Percentiles rank a stretch among this genome's conserved stretches.
phyloP scores from a whole-genome alignment of 495 filamentous ascomycete genomes.

The Xylaria cubensis region DNA sequence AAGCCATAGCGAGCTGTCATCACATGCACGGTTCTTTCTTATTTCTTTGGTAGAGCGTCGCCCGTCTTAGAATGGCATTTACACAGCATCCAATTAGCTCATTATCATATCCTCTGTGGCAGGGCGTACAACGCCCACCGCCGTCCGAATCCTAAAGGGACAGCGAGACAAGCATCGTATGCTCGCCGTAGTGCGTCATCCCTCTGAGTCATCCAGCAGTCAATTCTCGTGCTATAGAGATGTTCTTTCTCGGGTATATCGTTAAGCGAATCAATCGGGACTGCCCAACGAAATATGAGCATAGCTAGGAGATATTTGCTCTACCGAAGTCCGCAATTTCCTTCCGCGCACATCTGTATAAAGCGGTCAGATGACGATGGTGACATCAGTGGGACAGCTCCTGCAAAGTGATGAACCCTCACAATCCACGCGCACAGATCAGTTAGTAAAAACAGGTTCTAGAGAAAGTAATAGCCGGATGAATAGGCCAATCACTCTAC shows the following conservation, averaged over 20 bases:
- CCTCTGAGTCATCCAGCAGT: not conserved
- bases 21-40: constrained; percentile 3
- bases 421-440: not conserved
- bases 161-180: not conserved
- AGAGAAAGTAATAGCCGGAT: not conserved
- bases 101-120: not conserved
- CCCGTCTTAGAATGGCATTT: not conserved
- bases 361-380: not conserved
- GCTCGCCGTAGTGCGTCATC: not conserved
- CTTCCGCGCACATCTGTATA: not conserved
- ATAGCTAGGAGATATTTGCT: not conserved
- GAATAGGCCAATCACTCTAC: not conserved
- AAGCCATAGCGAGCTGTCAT: not conserved
- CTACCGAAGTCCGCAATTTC: not conserved
- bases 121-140: not conserved
- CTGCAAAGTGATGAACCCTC: not conserved
- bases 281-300: not conserved
- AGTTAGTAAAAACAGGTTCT: not conserved
- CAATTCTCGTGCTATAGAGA: no score
- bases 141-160: not conserved
- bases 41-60: not conserved
- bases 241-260: not conserved
- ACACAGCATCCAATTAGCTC: not conserved
- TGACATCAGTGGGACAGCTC: not conserved
- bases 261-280: not conserved